A percentile compares a stretch with the other conserved stretches of the same genome.
Conservation (phyloP, 345 rosid species). For the Eucalyptus polybractea region DNA sequence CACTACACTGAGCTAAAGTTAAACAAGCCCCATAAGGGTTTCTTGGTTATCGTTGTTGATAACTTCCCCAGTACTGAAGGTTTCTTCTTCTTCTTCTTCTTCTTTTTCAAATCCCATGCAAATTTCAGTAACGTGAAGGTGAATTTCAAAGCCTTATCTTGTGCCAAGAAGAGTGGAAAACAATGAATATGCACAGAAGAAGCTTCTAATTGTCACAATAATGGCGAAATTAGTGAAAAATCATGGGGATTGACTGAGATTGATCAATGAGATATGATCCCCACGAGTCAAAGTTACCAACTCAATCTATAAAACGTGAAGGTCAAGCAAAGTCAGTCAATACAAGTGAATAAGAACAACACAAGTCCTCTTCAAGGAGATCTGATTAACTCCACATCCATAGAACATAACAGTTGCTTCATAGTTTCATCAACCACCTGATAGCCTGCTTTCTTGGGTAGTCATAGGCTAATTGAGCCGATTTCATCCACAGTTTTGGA, state of each 20-base stretch:
- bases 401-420: not conserved
- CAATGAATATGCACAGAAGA: not conserved
- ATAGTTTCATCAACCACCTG: not conserved
- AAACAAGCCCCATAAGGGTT: not conserved
- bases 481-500: not conserved
- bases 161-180: not conserved
- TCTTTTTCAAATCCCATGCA: not conserved
- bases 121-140: not conserved
- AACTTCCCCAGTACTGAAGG: not conserved
- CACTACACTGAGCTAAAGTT: not conserved
- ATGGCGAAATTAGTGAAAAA: not conserved
- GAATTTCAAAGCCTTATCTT: not conserved
- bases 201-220: not conserved
- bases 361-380: not conserved
- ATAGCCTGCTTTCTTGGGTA: not conserved
- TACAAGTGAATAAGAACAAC: not conserved
- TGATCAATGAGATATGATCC: not conserved
- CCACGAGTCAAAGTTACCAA: not conserved
- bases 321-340: not conserved
- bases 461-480: not conserved
- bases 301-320: not conserved
- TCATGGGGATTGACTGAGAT: not conserved
- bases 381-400: not conserved
- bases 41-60: not conserved
- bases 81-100: not conserved